A percentile compares a stretch with the other conserved stretches of the same genome.
phyloP scores from a whole-genome alignment of 2,329 filamentous ascomycete genomes.

The Aspergillus uvarum region DNA sequence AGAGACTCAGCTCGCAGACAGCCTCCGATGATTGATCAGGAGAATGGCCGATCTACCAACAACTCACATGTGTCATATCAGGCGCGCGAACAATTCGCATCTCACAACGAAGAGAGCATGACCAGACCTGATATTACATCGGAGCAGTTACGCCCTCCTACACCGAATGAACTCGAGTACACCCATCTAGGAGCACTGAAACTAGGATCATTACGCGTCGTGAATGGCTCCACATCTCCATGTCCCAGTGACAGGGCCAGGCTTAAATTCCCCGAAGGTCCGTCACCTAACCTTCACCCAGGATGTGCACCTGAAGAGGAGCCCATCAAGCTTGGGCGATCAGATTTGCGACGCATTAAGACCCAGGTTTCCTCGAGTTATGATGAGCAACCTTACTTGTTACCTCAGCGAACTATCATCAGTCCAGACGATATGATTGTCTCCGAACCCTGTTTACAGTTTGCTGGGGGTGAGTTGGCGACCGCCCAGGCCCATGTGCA shows the following conservation, averaged over 20 bases:
- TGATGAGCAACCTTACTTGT: neutral
- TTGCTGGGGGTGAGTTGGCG: neutral
- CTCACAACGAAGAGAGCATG: constrained; percentile 12
- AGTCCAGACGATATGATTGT: neutral
- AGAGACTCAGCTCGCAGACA: constrained; percentile 22
- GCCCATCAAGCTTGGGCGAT: neutral
- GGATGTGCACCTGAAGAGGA: neutral
- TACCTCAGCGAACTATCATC: too few species aligned
- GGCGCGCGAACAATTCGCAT: constrained; percentile 22
- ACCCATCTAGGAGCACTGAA: constrained; percentile 44
- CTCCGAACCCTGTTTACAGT: neutral
- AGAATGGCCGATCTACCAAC: constrained; percentile 17
- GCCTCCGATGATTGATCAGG: constrained; percentile 26
- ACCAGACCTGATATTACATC: constrained; percentile 13
- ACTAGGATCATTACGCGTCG: constrained; percentile 40
- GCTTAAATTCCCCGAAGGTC: constrained; percentile 16
- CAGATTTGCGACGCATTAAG: neutral
- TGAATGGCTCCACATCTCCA: constrained; percentile 41
- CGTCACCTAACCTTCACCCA: neutral
- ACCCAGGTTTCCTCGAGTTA: neutral
- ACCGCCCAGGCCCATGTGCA: neutral
- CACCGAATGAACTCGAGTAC: constrained; percentile 34
- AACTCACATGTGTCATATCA: constrained; percentile 6
- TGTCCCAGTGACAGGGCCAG: constrained; percentile 36
- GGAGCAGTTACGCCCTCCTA: constrained; percentile 24